phyloP scores from a whole-genome alignment of 1,284 basidiomycete species.

The Microbotryum scabiosae region DNA sequence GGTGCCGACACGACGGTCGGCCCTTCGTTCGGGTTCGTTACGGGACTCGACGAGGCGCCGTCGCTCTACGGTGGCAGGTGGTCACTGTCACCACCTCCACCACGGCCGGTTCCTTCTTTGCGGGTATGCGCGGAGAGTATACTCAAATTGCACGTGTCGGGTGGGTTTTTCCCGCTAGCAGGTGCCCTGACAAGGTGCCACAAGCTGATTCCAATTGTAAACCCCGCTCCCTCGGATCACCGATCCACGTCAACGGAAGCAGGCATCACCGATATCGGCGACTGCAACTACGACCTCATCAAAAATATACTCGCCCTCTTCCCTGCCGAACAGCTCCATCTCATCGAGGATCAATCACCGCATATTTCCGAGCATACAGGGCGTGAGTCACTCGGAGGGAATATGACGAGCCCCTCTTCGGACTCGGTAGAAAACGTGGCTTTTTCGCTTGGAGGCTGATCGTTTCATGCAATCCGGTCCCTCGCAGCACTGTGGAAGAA shows the following conservation, averaged over 20 bases:
- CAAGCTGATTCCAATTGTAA: not conserved
- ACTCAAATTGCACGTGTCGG: conserved; percentile 2
- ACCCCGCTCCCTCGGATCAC: too few species aligned
- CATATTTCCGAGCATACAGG: conserved; percentile 7
- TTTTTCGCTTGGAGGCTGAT: not conserved
- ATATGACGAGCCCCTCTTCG: too few species aligned
- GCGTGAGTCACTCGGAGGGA: not conserved
- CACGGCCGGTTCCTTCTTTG: not conserved
- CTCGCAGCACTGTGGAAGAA: conserved; percentile 16
- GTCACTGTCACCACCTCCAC: not conserved
- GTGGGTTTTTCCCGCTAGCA: conserved; percentile 1
- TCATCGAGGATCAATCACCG: conserved; percentile 17
- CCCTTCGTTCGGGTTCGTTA: too few species aligned
- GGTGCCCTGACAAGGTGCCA: too few species aligned
- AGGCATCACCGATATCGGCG: conserved; percentile 21
- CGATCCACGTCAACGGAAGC: not conserved
- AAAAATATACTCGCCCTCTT: not conserved
- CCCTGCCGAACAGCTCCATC: conserved; percentile 11
- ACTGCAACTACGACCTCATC: conserved; percentile 10
- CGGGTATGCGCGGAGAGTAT: not conserved
- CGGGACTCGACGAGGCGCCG: too few species aligned
- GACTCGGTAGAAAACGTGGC: too few species aligned
- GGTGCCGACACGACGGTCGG: too few species aligned
- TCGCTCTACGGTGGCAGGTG: too few species aligned
- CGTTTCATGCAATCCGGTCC: not conserved